Evolutionary conservation across 2,329 filamentous ascomycete genomes (phyloP).

Genomic region (Aspergillus fischeri): DNA sequence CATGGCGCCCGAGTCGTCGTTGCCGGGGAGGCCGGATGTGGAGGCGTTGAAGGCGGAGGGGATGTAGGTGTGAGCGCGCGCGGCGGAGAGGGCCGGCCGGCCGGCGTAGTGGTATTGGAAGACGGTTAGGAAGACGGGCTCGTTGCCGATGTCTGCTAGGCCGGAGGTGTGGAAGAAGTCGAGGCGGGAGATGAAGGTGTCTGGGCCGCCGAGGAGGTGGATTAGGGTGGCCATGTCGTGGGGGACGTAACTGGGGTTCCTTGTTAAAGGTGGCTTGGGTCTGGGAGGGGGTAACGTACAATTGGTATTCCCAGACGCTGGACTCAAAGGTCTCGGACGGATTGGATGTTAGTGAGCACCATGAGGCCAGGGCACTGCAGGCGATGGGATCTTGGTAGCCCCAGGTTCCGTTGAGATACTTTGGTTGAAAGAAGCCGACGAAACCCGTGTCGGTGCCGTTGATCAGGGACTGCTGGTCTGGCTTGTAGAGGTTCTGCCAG

Average conservation of each 20-base stretch:
- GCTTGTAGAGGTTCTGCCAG: conserved; percentile 66
- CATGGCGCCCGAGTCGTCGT: conserved; percentile 68
- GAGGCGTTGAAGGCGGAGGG: conserved; percentile 57
- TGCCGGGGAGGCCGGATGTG: conserved; percentile 59
- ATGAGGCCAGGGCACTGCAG: neutral
- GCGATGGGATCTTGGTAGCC: conserved; percentile 49
- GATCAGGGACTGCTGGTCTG: conserved; percentile 54
- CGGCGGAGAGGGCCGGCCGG: conserved; percentile 50
- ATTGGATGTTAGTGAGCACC: conserved; percentile 30
- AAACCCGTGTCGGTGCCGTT: conserved; percentile 62
- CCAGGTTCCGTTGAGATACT: conserved; percentile 65
- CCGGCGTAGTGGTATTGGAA: conserved; percentile 68
- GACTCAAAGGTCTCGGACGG: conserved; percentile 32
- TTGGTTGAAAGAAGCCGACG: conserved; percentile 67
- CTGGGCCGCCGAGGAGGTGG: conserved; percentile 55
- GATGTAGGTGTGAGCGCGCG: conserved; percentile 60
- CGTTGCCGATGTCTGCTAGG: conserved; percentile 64
- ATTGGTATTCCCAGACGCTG: conserved; percentile 36
- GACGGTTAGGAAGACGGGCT: conserved; percentile 60
- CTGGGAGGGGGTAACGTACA: conserved; percentile 46
- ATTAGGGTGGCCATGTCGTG: conserved; percentile 53
- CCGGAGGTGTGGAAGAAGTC: conserved; percentile 61
- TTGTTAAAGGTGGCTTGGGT: conserved; percentile 47
- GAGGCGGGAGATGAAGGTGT: conserved; percentile 54
- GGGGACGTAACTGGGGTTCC: conserved; percentile 51